Percentiles rank a stretch among this genome's conserved stretches.
These are phyloP conservation scores for Globisporangium recalcitrans DNA, from an alignment of 352 stramenopile genomes.

Conservation along the genomic window DNA sequence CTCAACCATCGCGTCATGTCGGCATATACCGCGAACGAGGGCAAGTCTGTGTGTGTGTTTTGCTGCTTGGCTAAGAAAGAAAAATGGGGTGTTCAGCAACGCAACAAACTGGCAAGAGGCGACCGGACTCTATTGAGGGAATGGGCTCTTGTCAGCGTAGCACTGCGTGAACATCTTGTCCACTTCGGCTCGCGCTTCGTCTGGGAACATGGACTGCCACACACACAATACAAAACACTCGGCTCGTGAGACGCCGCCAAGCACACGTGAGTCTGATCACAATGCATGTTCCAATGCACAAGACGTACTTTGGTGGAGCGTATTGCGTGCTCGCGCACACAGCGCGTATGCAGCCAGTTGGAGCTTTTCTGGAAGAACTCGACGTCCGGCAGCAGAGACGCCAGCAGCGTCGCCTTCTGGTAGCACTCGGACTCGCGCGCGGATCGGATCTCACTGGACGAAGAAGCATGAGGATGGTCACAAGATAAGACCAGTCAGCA, in stretches of 20 bases:
- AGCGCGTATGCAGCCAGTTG: slow-evolving; percentile 55
- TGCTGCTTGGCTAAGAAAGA: background rate
- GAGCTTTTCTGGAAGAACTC: slow-evolving; percentile 60
- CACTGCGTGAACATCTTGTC: slow-evolving; percentile 79
- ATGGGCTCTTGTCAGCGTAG: slow-evolving; percentile 69
- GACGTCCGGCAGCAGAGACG: slow-evolving; percentile 48
- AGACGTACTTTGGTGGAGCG: slow-evolving; percentile 60
- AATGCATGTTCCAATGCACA: background rate
- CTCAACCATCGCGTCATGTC: background rate
- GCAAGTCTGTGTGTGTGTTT: background rate
- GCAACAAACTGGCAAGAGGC: background rate
- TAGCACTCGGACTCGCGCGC: slow-evolving; percentile 82
- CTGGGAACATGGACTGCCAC: slow-evolving; percentile 71
- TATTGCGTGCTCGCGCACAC: slow-evolving; percentile 69
- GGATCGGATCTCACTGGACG: slow-evolving; percentile 69
- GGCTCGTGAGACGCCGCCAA: background rate
- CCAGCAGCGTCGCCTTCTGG: slow-evolving; percentile 61
- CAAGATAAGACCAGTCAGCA: background rate
- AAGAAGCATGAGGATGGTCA: background rate
- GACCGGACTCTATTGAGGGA: slow-evolving; percentile 19
- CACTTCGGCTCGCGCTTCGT: slow-evolving; percentile 52
- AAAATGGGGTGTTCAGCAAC: background rate
- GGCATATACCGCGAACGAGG: background rate
- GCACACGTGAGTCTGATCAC: background rate
- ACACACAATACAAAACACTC: background rate